Conservation (phyloP, 768 basidiomycete genomes). For the Panaeolus papilionaceus region DNA sequence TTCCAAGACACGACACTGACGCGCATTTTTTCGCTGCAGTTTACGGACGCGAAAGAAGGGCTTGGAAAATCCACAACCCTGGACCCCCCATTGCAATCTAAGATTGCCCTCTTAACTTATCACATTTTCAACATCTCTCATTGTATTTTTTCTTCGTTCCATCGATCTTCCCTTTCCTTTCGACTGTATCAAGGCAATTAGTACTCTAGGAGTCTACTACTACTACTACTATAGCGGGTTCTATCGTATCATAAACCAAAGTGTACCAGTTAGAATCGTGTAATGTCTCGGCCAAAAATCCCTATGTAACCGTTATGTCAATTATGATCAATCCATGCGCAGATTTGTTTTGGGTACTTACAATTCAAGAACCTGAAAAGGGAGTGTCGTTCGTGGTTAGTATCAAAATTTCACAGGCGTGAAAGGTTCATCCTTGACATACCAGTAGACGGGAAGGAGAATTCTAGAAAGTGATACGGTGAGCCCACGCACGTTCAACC, state of each 20-base stretch:
- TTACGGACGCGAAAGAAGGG: conserved; percentile 6
- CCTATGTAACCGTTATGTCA: conserved; percentile 41
- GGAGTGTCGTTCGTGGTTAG: conserved; percentile 15
- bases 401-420: conserved; percentile 16
- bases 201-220: conserved; percentile 11
- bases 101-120: conserved; percentile 8
- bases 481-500: neutral
- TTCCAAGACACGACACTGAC: neutral
- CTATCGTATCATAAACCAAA: conserved; percentile 20
- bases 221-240: conserved; percentile 23
- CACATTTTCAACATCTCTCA: neutral
- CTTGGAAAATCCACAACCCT: conserved; percentile 9
- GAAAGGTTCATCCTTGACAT: conserved; percentile 29
- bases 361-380: conserved; percentile 70
- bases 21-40: neutral
- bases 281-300: conserved; percentile 80
- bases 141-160: conserved; percentile 7
- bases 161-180: neutral
- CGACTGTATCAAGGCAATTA: conserved; percentile 9
- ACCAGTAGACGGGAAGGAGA: conserved; percentile 72
- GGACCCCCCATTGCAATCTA: conserved; percentile 11
- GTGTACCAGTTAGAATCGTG: conserved; percentile 56
- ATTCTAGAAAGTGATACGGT: conserved; percentile 46
- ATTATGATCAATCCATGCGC: conserved; percentile 9
- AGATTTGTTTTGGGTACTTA: conserved; percentile 37